phyloP scores from a whole-genome alignment of 345 rosid genomes.

The Murraya koenigii region DNA sequence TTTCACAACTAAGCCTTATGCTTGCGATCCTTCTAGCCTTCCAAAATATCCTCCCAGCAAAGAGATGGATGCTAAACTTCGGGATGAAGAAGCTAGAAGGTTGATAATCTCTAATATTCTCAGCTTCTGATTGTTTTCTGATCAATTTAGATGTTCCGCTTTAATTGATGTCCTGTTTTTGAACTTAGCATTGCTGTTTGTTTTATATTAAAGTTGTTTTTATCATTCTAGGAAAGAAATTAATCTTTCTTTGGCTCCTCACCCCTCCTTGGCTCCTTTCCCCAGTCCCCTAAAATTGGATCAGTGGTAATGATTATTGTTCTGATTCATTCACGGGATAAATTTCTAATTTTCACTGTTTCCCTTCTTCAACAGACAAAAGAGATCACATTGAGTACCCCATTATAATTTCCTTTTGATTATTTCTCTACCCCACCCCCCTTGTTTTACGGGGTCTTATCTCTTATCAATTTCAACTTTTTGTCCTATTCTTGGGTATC shows the following conservation, averaged over 20 bases:
- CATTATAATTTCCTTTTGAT: background rate
- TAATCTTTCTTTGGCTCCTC: background rate
- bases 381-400: background rate
- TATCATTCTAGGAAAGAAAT: background rate
- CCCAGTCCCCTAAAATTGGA: no score
- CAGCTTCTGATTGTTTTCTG: background rate
- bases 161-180: background rate
- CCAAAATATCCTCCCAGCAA: slow-evolving; percentile 84
- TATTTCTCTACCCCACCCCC: background rate
- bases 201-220: background rate
- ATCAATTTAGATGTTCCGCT: background rate
- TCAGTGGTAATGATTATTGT: background rate
- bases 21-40: slow-evolving; percentile 78
- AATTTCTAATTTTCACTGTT: background rate
- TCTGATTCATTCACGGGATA: background rate
- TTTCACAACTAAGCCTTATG: slow-evolving; percentile 64
- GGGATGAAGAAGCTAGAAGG: slow-evolving; percentile 91
- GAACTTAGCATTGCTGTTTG: background rate
- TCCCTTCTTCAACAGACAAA: background rate
- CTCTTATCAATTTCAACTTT: background rate
- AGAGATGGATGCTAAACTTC: slow-evolving; percentile 78
- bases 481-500: background rate
- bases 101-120: slow-evolving; percentile 18
- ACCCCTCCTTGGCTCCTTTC: no score
- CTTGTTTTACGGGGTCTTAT: background rate